Evolutionary conservation across 1,284 basidiomycete genomes (phyloP).

Genomic region (Apiotrichum mycotoxinovorans): DNA sequence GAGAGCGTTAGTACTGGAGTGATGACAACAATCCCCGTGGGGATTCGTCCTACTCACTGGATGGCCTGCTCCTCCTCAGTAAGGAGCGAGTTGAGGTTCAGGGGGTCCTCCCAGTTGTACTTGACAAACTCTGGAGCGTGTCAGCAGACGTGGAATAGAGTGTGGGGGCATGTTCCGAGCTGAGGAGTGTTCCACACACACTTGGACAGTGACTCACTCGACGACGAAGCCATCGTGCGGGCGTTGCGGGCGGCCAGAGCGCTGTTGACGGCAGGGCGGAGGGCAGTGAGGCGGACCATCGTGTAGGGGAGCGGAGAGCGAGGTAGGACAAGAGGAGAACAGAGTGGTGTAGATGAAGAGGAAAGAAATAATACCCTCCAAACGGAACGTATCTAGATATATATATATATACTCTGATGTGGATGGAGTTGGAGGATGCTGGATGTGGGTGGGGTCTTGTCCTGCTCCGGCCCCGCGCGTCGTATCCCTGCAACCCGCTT

Average conservation of each 20-base stretch:
- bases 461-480: no score
- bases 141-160: no score
- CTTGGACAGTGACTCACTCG: slow-evolving; percentile 5
- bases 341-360: background rate
- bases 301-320: background rate
- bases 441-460: no score
- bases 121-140: slow-evolving; percentile 50
- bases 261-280: slow-evolving; percentile 6
- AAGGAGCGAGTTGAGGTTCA: slow-evolving; percentile 69
- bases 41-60: slow-evolving; percentile 55
- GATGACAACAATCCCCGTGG: background rate
- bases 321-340: background rate
- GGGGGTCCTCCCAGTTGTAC: slow-evolving; percentile 75
- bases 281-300: slow-evolving; percentile 10
- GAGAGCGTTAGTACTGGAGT: background rate
- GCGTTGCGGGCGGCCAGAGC: background rate
- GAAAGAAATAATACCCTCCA: background rate
- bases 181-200: background rate
- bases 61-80: slow-evolving; percentile 89
- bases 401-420: no score
- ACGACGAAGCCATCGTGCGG: background rate
- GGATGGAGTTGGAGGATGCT: no score
- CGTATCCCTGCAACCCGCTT: no score
- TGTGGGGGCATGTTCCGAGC: no score
- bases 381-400: background rate